These are phyloP conservation scores for Tubosaeta brunneosetosa DNA, from an alignment of 768 basidiomycete species.

Conservation along the genomic window DNA sequence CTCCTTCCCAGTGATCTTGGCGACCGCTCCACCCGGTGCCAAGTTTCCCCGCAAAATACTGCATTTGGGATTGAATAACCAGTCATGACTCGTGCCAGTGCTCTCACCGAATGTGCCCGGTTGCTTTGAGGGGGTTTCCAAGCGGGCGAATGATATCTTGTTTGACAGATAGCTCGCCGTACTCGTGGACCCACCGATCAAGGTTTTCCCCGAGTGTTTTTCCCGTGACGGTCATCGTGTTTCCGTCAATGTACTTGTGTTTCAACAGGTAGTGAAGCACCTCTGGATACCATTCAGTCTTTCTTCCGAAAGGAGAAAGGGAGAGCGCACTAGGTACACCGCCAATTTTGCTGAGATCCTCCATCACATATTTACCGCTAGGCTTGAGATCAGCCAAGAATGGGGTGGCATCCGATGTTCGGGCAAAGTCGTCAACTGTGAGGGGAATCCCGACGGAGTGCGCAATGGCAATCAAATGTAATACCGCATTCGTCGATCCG, in stretches of 20 bases:
- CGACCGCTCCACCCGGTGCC: slow-evolving; percentile 92
- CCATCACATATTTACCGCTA: slow-evolving; percentile 98
- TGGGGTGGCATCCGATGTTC: slow-evolving; percentile 85
- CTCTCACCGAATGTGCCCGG: slow-evolving; percentile 80
- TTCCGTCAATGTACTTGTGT: slow-evolving; percentile 84
- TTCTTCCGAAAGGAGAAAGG: not conserved
- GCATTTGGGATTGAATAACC: slow-evolving; percentile 4
- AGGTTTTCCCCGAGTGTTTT: slow-evolving; percentile 88
- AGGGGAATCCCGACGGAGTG: slow-evolving; percentile 91
- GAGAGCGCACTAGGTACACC: slow-evolving; percentile 82
- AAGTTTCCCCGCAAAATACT: slow-evolving; percentile 91
- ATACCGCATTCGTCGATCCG: slow-evolving; percentile 95
- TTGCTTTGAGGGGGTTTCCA: slow-evolving; percentile 80
- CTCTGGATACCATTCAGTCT: slow-evolving; percentile 42
- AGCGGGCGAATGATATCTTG: slow-evolving; percentile 90
- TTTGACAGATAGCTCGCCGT: slow-evolving; percentile 64
- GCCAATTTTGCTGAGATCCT: slow-evolving; percentile 92
- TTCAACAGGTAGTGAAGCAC: slow-evolving; percentile 82
- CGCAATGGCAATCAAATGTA: slow-evolving; percentile 95
- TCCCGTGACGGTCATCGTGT: slow-evolving; percentile 88
- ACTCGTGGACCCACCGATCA: slow-evolving; percentile 77
- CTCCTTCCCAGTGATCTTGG: slow-evolving; percentile 96
- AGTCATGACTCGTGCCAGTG: not conserved
- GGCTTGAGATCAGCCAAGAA: slow-evolving; percentile 97
- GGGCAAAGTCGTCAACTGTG: slow-evolving; percentile 89